Evolutionary conservation across 2,329 filamentous ascomycete genomes (phyloP), one percentile per base, ranked within the genome.

Genomic region (Aspergillus pseudoviridinutans): DNA sequence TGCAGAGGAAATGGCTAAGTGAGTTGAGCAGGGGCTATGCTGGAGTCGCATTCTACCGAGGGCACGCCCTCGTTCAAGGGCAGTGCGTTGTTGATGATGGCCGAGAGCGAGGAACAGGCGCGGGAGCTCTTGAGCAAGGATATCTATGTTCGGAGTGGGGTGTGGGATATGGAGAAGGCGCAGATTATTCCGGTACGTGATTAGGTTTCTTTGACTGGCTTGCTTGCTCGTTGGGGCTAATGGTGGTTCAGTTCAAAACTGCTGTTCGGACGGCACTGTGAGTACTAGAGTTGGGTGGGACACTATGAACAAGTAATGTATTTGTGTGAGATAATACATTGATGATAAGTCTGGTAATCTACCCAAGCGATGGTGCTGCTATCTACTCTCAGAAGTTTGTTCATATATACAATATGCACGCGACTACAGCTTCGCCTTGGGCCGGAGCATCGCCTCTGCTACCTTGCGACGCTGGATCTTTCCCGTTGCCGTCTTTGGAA

Each of bases 401-500:
- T 32, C 12, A 12, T 1, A 24, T 4, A 24, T 46, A 24, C 42
- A 50, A 20, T 12, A 24, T 51, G 8, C 22, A 35, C 7, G 50
- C 12, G 20, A n/a, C 58, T 78, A 84, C 63, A 84, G 73, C 70
- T 83, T 84, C 14, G 82, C 74, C 67, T 79, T 80, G 4, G 76
- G 73, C 56, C 75, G 74, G 57, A 87, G 80, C 89, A 95, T 93
- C 29, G 84, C 85, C 74, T 93, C 90, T 14, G 90, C 90, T n/a
- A 95, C 90, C 67, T 92, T 90, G 61, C 90, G 84, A 60, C 91
- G 80, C 76, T 95, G 91, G 58, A 95, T 89, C 80, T 95, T 95
- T 56, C 91, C 91, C 5, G 91, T 95, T n/a, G 91, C 90, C 3
- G 91, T 93, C 82, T 95, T 95, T 61, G 91, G 91, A 86, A 95